phyloP scores from a whole-genome alignment of 164 flowering plant genomes.

The Aristolochia contorta region DNA sequence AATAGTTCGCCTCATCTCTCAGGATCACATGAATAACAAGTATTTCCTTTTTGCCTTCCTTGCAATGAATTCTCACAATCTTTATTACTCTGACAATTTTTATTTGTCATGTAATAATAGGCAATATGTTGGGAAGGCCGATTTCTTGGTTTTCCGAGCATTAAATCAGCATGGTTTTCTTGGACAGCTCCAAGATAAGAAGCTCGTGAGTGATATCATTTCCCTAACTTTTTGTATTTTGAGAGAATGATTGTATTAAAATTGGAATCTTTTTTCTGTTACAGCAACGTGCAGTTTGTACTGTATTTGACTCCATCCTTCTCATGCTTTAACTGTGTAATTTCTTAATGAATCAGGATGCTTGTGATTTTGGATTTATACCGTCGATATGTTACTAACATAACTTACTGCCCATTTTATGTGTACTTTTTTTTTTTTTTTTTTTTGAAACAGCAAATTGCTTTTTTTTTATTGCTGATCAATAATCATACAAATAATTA shows the following conservation, averaged over 20 bases:
- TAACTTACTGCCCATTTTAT: not conserved
- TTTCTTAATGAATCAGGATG: no score
- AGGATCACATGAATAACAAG: constrained; percentile 37
- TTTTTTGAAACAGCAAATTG: no score
- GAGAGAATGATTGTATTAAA: not conserved
- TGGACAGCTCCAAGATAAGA: constrained; percentile 28
- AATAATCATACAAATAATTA: no score
- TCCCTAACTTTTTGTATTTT: not conserved
- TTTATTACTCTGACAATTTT: not conserved
- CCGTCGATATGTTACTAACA: no score
- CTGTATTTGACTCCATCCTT: no score
- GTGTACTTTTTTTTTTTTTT: not conserved
- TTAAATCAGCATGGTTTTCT: constrained; percentile 30
- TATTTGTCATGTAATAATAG: constrained; percentile 8
- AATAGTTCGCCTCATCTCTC: constrained; percentile 66
- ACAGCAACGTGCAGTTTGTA: no score
- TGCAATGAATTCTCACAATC: not conserved
- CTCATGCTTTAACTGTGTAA: no score
- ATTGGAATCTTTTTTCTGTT: not conserved
- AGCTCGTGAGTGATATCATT: constrained; percentile 22
- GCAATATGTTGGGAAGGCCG: constrained; percentile 34
- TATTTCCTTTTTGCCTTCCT: constrained; percentile 2
- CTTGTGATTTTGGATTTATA: no score
- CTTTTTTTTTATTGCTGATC: no score
- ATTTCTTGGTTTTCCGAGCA: constrained; percentile 28